Evolutionary conservation across 768 basidiomycete species (phyloP), one percentile per base, ranked within the genome.

Genomic region (Fomitopsis pulvina): DNA sequence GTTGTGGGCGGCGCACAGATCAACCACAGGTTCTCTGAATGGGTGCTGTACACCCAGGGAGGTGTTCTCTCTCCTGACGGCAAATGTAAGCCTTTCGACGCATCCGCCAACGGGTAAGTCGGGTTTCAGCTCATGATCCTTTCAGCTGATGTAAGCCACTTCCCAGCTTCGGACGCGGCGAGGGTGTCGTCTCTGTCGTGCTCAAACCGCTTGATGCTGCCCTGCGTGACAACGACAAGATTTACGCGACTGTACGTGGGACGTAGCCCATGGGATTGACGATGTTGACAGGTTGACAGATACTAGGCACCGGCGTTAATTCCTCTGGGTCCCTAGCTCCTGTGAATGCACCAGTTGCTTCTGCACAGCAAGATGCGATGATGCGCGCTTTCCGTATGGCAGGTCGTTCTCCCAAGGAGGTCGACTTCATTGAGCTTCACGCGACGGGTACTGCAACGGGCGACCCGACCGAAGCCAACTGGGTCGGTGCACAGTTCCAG

Each of bases 391-490:
- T 65, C 54, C 37, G 55, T 12, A 54, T 59, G 4, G 65, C 67
- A 3, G 58, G 62, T 1, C 60, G 64, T 22, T 46, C 44, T 16
- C 72, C 72, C 1, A 49, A 48, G 1, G 74, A 78, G 22, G 71
- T 72, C 2, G 76, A 77, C 50, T 79, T 66, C 52, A 65, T 78
- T 0, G 77, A 78, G 55, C 52, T 74, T 10, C 78, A 79, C 50
- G 75, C 72, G 18, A 77, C 77, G n/a, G 76, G 67, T 2, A 77
- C 77, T 2, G 67, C 71, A 30, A 66, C 61, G 26, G 77, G 76
- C 0, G 77, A 79, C 52, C 76, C 77, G 1, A 72, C 68, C 1
- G 77, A 79, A 55, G 71, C 71, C 9, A 78, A 77, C 48, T 73
- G 71, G 62, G 72, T 74, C 20, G 76, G 76, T 1, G 60, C 61